phyloP scores from a whole-genome alignment of 1,139 yeast species.

The Blastobotrys malaysiensis region DNA sequence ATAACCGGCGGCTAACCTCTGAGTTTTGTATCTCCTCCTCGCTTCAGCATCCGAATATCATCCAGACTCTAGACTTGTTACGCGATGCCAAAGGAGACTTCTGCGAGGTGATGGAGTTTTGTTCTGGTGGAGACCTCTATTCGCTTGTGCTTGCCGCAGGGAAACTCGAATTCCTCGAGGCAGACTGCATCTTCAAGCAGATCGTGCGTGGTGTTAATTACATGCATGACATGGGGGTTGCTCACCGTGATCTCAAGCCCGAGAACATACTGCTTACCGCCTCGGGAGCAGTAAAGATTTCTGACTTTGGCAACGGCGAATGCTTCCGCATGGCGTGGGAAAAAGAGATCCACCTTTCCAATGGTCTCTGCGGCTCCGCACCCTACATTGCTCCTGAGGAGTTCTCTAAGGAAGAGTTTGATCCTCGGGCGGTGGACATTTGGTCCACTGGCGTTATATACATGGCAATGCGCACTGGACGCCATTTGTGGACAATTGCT shows the following conservation, averaged over 20 bases:
- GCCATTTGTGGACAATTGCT: slow-evolving; percentile 87
- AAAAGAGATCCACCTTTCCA: slow-evolving; percentile 68
- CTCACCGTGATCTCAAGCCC: slow-evolving; percentile 91
- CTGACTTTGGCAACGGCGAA: slow-evolving; percentile 93
- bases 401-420: slow-evolving; percentile 64
- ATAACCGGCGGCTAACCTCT: slow-evolving; percentile 65
- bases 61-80: slow-evolving; percentile 74
- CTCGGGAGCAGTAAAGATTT: slow-evolving; percentile 73
- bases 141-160: slow-evolving; percentile 66
- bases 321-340: slow-evolving; percentile 98
- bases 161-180: slow-evolving; percentile 69
- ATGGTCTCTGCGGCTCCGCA: slow-evolving; percentile 82
- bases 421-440: slow-evolving; percentile 84
- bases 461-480: slow-evolving; percentile 96
- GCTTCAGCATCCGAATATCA: slow-evolving; percentile 69
- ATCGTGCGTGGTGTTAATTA: slow-evolving; percentile 81
- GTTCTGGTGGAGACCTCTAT: slow-evolving; percentile 41
- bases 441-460: slow-evolving; percentile 98
- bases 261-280: slow-evolving; percentile 79
- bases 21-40: slow-evolving; percentile 83
- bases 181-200: slow-evolving; percentile 93
- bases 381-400: slow-evolving; percentile 98
- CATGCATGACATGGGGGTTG: slow-evolving; percentile 95
- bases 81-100: slow-evolving; percentile 88
- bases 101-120: slow-evolving; percentile 57